A percentile compares a stretch with the other conserved stretches of the same genome.
phyloP scores from a whole-genome alignment of 148 eudicot species.

The Bassia scoparia region DNA sequence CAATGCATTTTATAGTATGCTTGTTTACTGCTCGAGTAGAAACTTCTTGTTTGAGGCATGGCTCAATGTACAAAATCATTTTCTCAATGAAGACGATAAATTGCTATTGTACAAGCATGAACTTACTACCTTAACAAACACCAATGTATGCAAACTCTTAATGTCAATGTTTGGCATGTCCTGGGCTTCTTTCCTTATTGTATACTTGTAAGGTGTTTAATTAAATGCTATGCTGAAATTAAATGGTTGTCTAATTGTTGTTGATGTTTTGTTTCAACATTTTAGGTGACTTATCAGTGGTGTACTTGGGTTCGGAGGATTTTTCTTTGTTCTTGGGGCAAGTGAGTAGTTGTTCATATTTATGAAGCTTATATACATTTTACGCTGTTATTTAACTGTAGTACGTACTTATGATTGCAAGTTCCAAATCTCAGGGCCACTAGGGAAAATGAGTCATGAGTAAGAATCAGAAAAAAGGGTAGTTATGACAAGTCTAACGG shows the following conservation, averaged over 20 bases:
- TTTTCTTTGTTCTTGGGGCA: constrained; percentile 95
- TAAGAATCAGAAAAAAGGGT: no score
- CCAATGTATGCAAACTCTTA: background rate
- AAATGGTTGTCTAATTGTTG: background rate
- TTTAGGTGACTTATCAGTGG: constrained; percentile 83
- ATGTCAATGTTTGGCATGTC: background rate
- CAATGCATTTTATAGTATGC: no score
- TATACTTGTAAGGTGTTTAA: constrained; percentile 17
- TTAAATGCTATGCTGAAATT: constrained; percentile 18
- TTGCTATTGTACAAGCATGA: background rate
- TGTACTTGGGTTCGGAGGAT: constrained; percentile 92
- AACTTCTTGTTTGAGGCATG: no score
- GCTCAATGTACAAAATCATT: no score
- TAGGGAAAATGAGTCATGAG: no score
- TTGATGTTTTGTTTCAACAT: background rate
- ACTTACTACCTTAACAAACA: background rate
- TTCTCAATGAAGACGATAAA: background rate
- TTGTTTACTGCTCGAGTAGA: no score
- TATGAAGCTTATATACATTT: background rate
- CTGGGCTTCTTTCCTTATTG: background rate
- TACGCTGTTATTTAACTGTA: background rate
- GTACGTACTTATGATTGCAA: background rate
- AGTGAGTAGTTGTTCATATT: constrained; percentile 46
- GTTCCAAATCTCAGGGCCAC: constrained; percentile 41
- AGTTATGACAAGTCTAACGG: no score